These are phyloP conservation scores for Hypoxylon subgilvum DNA, from an alignment of 495 filamentous ascomycete species.

Conservation along the genomic window DNA sequence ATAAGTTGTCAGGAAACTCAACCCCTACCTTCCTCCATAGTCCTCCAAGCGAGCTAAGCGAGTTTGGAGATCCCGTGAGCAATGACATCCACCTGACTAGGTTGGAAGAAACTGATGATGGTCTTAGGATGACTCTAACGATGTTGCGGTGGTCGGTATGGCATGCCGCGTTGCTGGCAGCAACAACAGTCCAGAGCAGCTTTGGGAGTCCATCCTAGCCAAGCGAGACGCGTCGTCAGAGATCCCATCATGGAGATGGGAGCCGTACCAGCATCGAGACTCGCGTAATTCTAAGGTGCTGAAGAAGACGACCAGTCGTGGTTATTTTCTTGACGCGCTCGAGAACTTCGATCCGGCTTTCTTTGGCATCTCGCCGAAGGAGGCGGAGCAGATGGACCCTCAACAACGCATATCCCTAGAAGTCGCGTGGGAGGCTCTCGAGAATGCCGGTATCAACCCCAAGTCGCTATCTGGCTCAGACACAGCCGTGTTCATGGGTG, in stretches of 20 bases:
- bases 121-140: neutral
- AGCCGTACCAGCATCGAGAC: slow-evolving; percentile 43
- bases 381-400: slow-evolving; percentile 44
- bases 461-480: slow-evolving; percentile 39
- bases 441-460: slow-evolving; percentile 51
- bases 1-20: neutral
- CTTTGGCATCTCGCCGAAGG: slow-evolving; percentile 44
- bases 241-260: slow-evolving; percentile 40
- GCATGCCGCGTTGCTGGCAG: slow-evolving; percentile 46
- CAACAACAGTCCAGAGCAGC: slow-evolving; percentile 41
- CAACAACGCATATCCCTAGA: slow-evolving; percentile 51
- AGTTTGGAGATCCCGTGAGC: neutral
- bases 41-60: neutral
- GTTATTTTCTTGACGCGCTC: slow-evolving; percentile 47
- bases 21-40: neutral
- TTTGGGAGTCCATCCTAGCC: slow-evolving; percentile 45
- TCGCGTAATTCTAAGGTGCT: slow-evolving; percentile 40
- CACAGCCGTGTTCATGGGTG: slow-evolving; percentile 47
- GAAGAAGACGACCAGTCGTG: slow-evolving; percentile 27
- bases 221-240: slow-evolving; percentile 44
- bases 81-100: neutral
- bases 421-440: slow-evolving; percentile 57
- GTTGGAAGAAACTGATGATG: neutral
- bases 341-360: slow-evolving; percentile 45
- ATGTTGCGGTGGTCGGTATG: slow-evolving; percentile 44